These are phyloP conservation scores for Podospora pseudopauciseta DNA, from an alignment of 495 filamentous ascomycete genomes.

Conservation along the genomic window DNA sequence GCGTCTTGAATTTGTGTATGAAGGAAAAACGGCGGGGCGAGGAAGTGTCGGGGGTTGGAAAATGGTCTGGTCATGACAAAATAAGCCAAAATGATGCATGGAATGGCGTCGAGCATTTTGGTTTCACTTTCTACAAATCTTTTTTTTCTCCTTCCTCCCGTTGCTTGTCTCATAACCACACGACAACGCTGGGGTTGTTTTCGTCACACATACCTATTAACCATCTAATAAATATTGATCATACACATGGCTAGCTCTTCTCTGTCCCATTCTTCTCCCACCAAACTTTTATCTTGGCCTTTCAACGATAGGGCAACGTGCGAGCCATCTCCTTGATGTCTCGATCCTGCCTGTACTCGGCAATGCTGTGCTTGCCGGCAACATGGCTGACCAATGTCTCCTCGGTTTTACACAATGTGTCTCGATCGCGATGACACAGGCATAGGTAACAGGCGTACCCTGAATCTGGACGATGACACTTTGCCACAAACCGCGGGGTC, in stretches of 20 bases:
- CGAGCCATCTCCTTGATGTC: slow-evolving; percentile 29
- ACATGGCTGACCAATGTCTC: slow-evolving; percentile 33
- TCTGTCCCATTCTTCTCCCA: too few relatives aligned
- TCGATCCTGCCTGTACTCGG: slow-evolving; percentile 29
- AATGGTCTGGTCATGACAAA: not conserved
- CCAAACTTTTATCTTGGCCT: not conserved
- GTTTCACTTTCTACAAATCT: not conserved
- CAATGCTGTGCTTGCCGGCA: slow-evolving; percentile 24
- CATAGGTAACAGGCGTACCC: slow-evolving; percentile 36
- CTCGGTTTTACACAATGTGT: slow-evolving; percentile 29
- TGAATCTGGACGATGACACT: slow-evolving; percentile 30
- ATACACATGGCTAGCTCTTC: too few relatives aligned
- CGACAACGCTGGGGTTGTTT: not conserved
- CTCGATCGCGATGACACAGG: slow-evolving; percentile 24
- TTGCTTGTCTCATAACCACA: too few relatives aligned
- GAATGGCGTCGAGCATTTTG: not conserved
- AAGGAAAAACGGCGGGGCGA: not conserved
- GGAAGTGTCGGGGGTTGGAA: not conserved
- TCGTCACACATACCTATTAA: not conserved
- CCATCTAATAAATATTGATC: too few relatives aligned
- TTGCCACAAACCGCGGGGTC: slow-evolving; percentile 33
- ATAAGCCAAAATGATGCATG: not conserved
- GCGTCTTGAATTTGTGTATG: not conserved
- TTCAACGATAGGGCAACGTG: slow-evolving; percentile 11
- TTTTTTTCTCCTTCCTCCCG: too few relatives aligned